Percentiles rank a stretch among this genome's conserved stretches.
Evolutionary conservation across 2,329 filamentous ascomycete genomes (phyloP).

Genomic region (Aplosporella prunicola): DNA sequence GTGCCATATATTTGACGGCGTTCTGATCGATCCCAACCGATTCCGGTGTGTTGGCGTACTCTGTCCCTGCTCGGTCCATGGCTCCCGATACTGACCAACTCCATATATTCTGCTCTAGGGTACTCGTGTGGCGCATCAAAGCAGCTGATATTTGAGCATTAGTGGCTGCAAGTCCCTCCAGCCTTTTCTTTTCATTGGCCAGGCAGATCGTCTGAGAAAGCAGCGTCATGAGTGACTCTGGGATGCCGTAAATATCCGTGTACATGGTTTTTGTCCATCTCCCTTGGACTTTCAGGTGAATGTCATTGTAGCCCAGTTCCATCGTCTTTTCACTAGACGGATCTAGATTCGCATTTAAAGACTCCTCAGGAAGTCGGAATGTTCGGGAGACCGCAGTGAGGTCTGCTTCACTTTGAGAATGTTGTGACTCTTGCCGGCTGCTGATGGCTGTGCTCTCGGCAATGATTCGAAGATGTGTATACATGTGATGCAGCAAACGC

Average conservation of each 20-base stretch:
- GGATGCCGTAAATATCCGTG: conserved; percentile 3
- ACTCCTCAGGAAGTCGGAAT: neutral
- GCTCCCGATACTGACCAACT: too few species aligned
- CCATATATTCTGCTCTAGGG: neutral
- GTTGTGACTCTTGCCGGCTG: neutral
- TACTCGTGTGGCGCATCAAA: neutral
- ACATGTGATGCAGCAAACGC: conserved; percentile 4
- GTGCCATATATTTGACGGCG: neutral
- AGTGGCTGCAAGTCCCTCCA: neutral
- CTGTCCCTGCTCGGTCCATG: too few species aligned
- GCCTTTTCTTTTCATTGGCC: neutral
- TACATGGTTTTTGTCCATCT: conserved; percentile 2
- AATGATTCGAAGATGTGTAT: conserved; percentile 1
- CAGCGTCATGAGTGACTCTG: conserved; percentile 1
- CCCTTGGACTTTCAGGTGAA: conserved; percentile 1
- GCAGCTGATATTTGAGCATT: neutral
- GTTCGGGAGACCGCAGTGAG: neutral
- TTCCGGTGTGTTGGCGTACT: too few species aligned
- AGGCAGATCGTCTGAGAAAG: conserved; percentile 4
- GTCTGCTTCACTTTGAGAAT: neutral
- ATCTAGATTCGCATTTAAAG: neutral
- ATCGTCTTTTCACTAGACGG: neutral
- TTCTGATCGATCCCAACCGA: too few species aligned
- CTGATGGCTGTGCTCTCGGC: conserved; percentile 2
- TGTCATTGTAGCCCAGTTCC: neutral